Percentiles rank a stretch among this genome's conserved stretches.
phyloP scores from a whole-genome alignment of 495 filamentous ascomycete genomes.

The Aspergillus steynii region DNA sequence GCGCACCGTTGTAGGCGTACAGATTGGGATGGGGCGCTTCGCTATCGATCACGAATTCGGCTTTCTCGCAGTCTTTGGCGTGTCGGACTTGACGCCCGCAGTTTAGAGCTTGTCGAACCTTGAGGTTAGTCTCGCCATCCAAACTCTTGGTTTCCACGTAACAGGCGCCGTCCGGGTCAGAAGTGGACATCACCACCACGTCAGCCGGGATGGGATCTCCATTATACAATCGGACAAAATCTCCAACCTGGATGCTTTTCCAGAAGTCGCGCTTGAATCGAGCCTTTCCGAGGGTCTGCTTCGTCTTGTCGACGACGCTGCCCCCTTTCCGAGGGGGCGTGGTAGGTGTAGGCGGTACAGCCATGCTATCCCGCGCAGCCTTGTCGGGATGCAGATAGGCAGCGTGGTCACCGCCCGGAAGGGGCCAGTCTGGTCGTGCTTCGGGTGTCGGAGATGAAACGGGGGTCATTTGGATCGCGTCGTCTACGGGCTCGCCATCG shows the following conservation, averaged over 20 bases:
- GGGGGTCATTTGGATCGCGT: conserved; percentile 89
- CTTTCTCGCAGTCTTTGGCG: conserved; percentile 85
- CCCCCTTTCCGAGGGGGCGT: conserved; percentile 52
- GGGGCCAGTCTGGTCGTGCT: conserved; percentile 39
- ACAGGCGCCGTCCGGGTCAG: conserved; percentile 90
- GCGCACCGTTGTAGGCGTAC: conserved; percentile 87
- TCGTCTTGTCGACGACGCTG: conserved; percentile 63
- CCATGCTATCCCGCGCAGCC: conserved; percentile 31
- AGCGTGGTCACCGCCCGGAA: conserved; percentile 22
- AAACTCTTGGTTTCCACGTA: conserved; percentile 98
- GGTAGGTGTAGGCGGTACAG: conserved; percentile 24
- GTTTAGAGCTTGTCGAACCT: conserved; percentile 88
- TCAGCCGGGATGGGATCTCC: conserved; percentile 96
- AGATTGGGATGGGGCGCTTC: conserved; percentile 91
- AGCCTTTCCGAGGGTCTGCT: conserved; percentile 59
- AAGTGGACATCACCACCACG: conserved; percentile 92
- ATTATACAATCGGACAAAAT: conserved; percentile 95
- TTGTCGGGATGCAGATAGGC: conserved; percentile 39
- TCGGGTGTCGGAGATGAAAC: conserved; percentile 79
- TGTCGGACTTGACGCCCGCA: conserved; percentile 83
- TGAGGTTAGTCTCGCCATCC: conserved; percentile 97
- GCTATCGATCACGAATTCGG: conserved; percentile 86
- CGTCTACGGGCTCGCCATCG: conserved; percentile 50
- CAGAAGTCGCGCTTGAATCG: conserved; percentile 90
- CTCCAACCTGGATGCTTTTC: conserved; percentile 95